Evolutionary conservation across 768 basidiomycete genomes (phyloP).

Genomic region (Russula brevipes): DNA sequence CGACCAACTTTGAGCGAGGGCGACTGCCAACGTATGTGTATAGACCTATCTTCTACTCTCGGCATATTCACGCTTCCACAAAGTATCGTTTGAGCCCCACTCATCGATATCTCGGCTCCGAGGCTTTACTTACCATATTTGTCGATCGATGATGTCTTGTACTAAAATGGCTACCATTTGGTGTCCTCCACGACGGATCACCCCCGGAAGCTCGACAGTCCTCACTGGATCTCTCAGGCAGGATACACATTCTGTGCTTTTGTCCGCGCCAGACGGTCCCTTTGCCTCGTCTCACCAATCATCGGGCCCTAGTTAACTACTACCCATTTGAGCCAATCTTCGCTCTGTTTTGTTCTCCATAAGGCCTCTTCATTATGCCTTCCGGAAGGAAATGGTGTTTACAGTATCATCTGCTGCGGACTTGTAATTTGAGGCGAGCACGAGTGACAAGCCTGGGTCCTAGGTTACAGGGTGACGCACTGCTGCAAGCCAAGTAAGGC

Average conservation of each 20-base stretch:
- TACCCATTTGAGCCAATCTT: background rate
- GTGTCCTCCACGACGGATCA: too few relatives aligned
- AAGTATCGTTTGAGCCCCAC: background rate
- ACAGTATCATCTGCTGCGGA: background rate
- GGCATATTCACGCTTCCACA: background rate
- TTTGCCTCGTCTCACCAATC: background rate
- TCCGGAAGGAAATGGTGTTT: background rate
- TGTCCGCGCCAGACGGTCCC: background rate
- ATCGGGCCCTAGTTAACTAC: background rate
- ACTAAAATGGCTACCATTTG: background rate
- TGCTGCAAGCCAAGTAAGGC: slow-evolving; percentile 18
- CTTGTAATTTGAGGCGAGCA: background rate
- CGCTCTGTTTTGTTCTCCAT: background rate
- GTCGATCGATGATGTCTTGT: background rate
- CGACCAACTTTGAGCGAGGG: background rate
- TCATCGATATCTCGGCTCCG: too few relatives aligned
- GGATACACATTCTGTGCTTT: background rate
- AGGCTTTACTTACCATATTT: background rate
- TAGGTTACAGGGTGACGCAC: background rate
- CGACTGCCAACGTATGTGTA: background rate
- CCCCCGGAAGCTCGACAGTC: background rate
- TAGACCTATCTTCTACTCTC: background rate
- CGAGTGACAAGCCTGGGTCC: background rate
- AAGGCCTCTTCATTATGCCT: background rate
- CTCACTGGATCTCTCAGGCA: background rate